phyloP scores from a whole-genome alignment of 129 eudicot species.

The Silybum marianum region DNA sequence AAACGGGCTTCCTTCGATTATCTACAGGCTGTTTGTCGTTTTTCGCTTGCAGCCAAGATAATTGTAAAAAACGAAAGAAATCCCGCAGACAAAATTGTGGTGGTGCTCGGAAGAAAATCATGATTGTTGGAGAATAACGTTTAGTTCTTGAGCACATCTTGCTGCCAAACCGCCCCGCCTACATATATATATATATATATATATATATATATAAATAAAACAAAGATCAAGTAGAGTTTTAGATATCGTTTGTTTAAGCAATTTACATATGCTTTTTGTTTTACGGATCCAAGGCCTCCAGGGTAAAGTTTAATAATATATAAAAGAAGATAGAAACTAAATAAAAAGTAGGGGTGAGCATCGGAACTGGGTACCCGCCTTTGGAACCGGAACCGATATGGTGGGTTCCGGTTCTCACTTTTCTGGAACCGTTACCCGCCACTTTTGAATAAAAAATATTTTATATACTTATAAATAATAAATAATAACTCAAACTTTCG shows the following conservation, averaged over 20 bases:
- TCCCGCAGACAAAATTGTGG: conserved; percentile 50
- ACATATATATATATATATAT: conserved; percentile 16
- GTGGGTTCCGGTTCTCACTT: too few relatives aligned
- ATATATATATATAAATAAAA: conserved; percentile 3
- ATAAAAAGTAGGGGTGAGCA: too few relatives aligned
- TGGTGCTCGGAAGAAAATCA: conserved; percentile 20
- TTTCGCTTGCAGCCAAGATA: conserved; percentile 18
- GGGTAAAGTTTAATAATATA: too few relatives aligned
- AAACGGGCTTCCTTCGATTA: conserved; percentile 23
- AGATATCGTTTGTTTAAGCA: neutral
- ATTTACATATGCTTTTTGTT: too few relatives aligned
- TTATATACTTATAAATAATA: too few relatives aligned
- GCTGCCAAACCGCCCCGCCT: conserved; percentile 91
- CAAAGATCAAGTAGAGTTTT: neutral
- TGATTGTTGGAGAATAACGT: conserved; percentile 57
- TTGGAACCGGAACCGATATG: too few relatives aligned
- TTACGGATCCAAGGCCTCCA: too few relatives aligned
- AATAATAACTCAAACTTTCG: too few relatives aligned
- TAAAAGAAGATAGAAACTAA: too few relatives aligned
- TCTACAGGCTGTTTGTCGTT: conserved; percentile 20
- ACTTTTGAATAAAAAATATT: too few relatives aligned
- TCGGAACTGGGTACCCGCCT: too few relatives aligned
- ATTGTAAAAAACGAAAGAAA: neutral
- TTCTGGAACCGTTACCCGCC: too few relatives aligned
- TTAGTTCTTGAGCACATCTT: conserved; percentile 79